Base-by-base conservation (phyloP, 768 basidiomycete species). In the Pleurotus pulmonarius region DNA sequence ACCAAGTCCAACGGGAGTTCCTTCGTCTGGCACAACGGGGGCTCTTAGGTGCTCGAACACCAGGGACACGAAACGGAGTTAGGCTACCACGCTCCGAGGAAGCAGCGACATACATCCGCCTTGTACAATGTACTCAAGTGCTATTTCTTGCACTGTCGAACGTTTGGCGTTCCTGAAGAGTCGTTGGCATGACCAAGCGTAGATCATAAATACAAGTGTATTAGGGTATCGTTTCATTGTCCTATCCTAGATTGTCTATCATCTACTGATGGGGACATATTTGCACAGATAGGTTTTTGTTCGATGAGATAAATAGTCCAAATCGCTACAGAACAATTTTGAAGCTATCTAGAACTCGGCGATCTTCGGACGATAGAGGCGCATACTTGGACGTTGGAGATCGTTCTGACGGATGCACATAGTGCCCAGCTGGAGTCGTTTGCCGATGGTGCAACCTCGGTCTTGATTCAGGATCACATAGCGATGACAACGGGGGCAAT, bases 311-410 rank as follows among this genome's bases (percentile, higher is more conserved):
- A 56, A 29, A 56, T 47, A 15, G 13, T 40, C 29, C 11, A 8
- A 34, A 22, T 12, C n/a, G 41, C 47, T 48, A 85, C 49, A 83
- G 66, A 22, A 76, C 74, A 44, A 85, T 75, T 44, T 79, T 79
- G 63, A 86, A 79, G 45, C 80, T 79, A 59, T 76, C 76, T 54
- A 86, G 65, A n/a, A 75, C 81, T 54, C 83, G 75, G 56, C 76
- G 78, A 65, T 86, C 85, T 64, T 86, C 85, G 46, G 78, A 71
- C 8, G 83, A 83, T 48, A 72, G 73, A 59, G 70, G 74, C 29
- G 72, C 73, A 69, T 75, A 77, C 5, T 54, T 56, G 15, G 59
- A 43, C 49, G 51, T 51, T 22, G 64, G 62, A 5, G 65, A 64
- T 18, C 34, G 54, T 59, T 57, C 37, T 59, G 59, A 54, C 60